Evolutionary conservation across 1,284 basidiomycete species (phyloP).

Genomic region (Coriolopsis trogii): DNA sequence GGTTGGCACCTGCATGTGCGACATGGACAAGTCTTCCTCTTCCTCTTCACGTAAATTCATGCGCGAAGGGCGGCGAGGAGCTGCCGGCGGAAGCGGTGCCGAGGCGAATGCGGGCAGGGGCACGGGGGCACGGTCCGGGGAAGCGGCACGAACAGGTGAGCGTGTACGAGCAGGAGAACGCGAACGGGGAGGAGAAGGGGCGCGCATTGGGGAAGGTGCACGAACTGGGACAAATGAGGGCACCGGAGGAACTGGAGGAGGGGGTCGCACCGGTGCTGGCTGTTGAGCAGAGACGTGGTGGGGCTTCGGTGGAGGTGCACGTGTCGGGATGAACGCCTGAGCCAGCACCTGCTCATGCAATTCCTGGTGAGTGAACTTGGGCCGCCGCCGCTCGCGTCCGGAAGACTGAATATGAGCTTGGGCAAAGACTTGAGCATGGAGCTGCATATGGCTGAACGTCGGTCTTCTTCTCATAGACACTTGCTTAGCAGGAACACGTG

Average conservation of each 20-base stretch:
- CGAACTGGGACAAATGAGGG: neutral
- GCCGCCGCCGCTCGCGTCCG: constrained; percentile 2
- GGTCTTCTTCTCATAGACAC: no score
- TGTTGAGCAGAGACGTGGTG: neutral
- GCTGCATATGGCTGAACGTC: constrained; percentile 20
- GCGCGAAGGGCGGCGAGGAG: neutral
- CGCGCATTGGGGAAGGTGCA: neutral
- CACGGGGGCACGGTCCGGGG: neutral
- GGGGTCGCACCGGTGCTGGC: no score
- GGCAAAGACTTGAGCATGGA: constrained; percentile 23
- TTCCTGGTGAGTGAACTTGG: constrained; percentile 22
- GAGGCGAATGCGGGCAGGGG: neutral
- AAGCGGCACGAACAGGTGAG: neutral
- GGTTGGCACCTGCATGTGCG: constrained; percentile 10
- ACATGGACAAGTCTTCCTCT: neutral
- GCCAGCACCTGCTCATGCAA: constrained; percentile 26
- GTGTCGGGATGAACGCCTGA: neutral
- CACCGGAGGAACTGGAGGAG: neutral
- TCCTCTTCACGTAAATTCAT: constrained; percentile 4
- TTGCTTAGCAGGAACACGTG: no score
- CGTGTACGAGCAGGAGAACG: neutral
- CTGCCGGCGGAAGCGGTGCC: neutral
- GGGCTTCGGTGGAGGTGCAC: neutral
- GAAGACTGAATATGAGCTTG: neutral
- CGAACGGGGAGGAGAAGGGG: neutral